Conservation (phyloP, 1,139 yeast genomes). For the Ogataea hybrid region DNA sequence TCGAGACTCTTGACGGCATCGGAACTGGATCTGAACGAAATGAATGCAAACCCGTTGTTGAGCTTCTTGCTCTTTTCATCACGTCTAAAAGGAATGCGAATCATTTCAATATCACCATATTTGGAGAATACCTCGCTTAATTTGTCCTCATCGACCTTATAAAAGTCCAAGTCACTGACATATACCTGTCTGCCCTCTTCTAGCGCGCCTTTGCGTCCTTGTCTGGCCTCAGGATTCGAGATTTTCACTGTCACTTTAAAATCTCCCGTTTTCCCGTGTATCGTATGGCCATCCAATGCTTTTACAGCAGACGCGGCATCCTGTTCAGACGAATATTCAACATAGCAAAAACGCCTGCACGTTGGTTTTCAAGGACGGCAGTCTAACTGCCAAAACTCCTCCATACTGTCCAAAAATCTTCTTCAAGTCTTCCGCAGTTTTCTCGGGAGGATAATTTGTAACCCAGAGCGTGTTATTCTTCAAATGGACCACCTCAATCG, state of each 20-base stretch:
- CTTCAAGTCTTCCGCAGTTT: conserved; percentile 40
- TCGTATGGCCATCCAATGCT: conserved; percentile 40
- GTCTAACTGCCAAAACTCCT: conserved; percentile 50
- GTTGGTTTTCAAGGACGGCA: conserved; percentile 63
- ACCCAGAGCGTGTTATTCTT: conserved; percentile 57
- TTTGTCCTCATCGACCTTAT: conserved; percentile 31
- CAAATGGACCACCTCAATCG: conserved; percentile 47
- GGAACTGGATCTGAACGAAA: conserved; percentile 39
- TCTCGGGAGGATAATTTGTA: conserved; percentile 69
- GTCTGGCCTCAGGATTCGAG: conserved; percentile 50
- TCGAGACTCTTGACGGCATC: conserved; percentile 44
- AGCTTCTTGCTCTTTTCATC: conserved; percentile 28
- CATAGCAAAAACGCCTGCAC: conserved; percentile 73
- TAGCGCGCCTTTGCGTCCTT: conserved; percentile 41
- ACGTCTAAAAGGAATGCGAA: conserved; percentile 47
- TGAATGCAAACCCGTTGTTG: conserved; percentile 58
- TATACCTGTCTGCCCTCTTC: conserved; percentile 55
- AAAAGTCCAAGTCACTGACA: conserved; percentile 51
- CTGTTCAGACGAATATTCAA: conserved; percentile 50
- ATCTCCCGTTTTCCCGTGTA: conserved; percentile 25
- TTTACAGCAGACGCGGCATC: conserved; percentile 50
- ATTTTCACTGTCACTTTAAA: conserved; percentile 51
- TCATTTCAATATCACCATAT: conserved; percentile 48
- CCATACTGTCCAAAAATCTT: conserved; percentile 47
- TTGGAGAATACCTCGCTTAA: conserved; percentile 35